phyloP scores from a whole-genome alignment of 2,329 filamentous ascomycete species.

The Alternaria arborescens region DNA sequence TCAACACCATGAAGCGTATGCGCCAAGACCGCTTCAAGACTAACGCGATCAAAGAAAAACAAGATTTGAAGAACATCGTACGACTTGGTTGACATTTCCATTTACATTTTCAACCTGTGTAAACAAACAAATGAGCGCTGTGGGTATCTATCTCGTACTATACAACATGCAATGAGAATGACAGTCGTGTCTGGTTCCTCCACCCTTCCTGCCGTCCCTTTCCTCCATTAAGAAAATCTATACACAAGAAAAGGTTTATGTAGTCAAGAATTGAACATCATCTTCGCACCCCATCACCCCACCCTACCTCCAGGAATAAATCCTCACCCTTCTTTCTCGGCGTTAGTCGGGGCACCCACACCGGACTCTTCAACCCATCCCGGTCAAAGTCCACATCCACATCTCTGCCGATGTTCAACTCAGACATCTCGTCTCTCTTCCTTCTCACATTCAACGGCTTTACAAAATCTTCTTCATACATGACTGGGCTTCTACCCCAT shows the following conservation, averaged over 20 bases:
- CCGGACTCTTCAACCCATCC: slow-evolving; percentile 54
- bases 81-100: background rate
- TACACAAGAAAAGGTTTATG: slow-evolving; percentile 13
- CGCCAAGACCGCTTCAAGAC: slow-evolving; percentile 5
- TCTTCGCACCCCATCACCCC: slow-evolving; percentile 18
- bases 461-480: slow-evolving; percentile 36
- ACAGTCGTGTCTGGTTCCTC: slow-evolving; percentile 10
- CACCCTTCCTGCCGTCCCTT: background rate
- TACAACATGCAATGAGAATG: slow-evolving; percentile 13
- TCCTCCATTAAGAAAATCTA: slow-evolving; percentile 8
- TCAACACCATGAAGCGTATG: slow-evolving; percentile 5
- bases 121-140: slow-evolving; percentile 10
- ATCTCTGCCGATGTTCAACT: slow-evolving; percentile 28
- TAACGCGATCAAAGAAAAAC: background rate
- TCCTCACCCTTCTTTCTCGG: slow-evolving; percentile 73
- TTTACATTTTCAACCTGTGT: slow-evolving; percentile 1
- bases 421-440: slow-evolving; percentile 25
- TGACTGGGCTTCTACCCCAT: slow-evolving; percentile 38
- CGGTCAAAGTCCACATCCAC: slow-evolving; percentile 27
- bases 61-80: background rate
- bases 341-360: slow-evolving; percentile 71
- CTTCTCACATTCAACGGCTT: slow-evolving; percentile 39
- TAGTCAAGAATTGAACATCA: slow-evolving; percentile 14
- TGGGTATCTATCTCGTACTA: slow-evolving; percentile 22
- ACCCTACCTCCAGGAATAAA: slow-evolving; percentile 60